These are phyloP conservation scores for Asclepias syriaca DNA, from an alignment of 257 asterid genomes.

Conservation along the genomic window DNA sequence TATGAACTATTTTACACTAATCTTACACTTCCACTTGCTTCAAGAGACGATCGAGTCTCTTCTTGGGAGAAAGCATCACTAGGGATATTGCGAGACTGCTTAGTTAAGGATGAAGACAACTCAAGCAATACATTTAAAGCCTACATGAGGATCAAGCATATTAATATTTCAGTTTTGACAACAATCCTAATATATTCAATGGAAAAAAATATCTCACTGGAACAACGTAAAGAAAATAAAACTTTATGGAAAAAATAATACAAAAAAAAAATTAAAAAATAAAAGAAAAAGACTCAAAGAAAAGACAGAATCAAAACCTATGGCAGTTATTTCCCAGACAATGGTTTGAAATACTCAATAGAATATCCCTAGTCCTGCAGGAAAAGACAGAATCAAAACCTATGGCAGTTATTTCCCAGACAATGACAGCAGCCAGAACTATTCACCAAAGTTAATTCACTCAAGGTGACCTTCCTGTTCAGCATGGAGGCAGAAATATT, in stretches of 20 bases:
- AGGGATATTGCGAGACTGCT: constrained; percentile 27
- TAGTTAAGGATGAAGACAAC: constrained; percentile 52
- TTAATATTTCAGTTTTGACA: constrained; percentile 5
- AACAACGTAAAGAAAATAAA: neutral
- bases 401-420: neutral
- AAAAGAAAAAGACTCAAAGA: neutral
- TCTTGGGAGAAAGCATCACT: constrained; percentile 30
- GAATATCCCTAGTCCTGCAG: neutral
- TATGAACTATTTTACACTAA: constrained; percentile 17
- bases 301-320: neutral
- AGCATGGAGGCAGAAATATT: neutral
- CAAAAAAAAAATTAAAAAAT: too few relatives aligned
- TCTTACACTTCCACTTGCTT: constrained; percentile 48
- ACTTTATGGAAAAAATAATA: too few relatives aligned
- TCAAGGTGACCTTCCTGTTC: neutral
- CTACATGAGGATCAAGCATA: constrained; percentile 36
- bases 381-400: neutral
- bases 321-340: neutral
- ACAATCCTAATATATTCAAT: neutral
- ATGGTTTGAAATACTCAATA: neutral
- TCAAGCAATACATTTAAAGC: constrained; percentile 74
- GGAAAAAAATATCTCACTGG: neutral
- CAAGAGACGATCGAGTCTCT: constrained; percentile 36
- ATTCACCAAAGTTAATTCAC: neutral
- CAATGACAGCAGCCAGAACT: neutral